Evolutionary conservation across 768 basidiomycete species (phyloP), one percentile per base, ranked within the genome.

Genomic region (Boletus eberwhitei): DNA sequence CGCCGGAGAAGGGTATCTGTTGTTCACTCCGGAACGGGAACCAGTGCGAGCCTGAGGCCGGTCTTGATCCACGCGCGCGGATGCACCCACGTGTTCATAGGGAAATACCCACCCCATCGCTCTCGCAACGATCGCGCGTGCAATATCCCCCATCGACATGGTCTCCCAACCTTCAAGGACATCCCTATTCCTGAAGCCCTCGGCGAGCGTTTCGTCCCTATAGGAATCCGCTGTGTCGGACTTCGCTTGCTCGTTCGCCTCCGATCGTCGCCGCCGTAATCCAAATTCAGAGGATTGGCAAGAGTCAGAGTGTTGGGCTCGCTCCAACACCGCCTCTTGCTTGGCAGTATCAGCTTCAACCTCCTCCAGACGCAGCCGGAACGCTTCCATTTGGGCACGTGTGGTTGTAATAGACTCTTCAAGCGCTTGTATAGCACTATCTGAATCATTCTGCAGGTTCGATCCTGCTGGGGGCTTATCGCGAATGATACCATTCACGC

Each of bases 321-420:
- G 44, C 8, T 29, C 16, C 19, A 46, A 36, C 17, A 41, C 48
- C 4, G 24, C 58, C 46, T 70, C 64, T 24, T 53, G 58, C 39
- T 52, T 53, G 2, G 51, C 31, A 3, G 62, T 58, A 21, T 71
- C 58, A 13, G 58, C 53, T 57, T 70, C 69, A 26, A 72, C 48
- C 14, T 40, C 50, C 37, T 72, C 69, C 37, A 70, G 36, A 14
- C 71, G 70, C 40, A 62, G n/a, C 35, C 52, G 59, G 26, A 71
- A 65, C 4, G 29, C 48, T 19, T 71, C 66, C 32, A 70, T 41
- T 24, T 71, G 62, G 3, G 47, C 46, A 14, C 63, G 66, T n/a
- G 66, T 70, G 19, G 13, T 44, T 5, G 51, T 37, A 34, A 71
- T 54, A 19, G 70, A 72, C 39, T 48, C 50, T 50, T 66, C 66